Conservation (phyloP, 73 alveolate species). For the Paramecium pentaurelia region DNA sequence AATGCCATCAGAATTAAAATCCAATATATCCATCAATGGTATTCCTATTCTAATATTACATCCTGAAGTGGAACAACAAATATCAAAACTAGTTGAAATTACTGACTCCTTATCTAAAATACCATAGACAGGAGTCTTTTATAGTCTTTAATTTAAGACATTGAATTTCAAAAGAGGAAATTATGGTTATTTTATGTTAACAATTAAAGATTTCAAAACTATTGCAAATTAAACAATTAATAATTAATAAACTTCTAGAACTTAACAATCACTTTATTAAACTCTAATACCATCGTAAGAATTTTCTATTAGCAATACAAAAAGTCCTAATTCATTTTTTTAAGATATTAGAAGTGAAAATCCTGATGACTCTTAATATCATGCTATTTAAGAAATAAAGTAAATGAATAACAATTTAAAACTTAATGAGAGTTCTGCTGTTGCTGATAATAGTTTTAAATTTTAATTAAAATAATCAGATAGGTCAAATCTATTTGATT, state of each 20-base stretch:
- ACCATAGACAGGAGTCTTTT: not conserved
- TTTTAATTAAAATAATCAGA: not conserved
- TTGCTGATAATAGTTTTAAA: not conserved
- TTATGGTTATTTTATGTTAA: not conserved
- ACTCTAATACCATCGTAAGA: not conserved
- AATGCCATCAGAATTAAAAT: not conserved
- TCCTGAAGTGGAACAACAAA: not conserved
- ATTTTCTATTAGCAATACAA: not conserved
- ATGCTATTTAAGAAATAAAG: not conserved
- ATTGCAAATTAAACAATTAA: not conserved
- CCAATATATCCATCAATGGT: not conserved
- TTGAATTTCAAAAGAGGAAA: not conserved
- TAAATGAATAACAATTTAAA: not conserved
- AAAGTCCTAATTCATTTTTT: not conserved
- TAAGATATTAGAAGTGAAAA: not conserved
- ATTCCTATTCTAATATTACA: not conserved
- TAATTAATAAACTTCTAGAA: not conserved
- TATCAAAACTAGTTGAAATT: not conserved
- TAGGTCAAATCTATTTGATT: not conserved
- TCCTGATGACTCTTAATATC: not conserved
- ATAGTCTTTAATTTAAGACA: not conserved
- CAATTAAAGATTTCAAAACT: not conserved
- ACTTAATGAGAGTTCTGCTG: not conserved
- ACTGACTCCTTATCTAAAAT: not conserved
- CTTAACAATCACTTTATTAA: not conserved